Percentiles rank a stretch among this genome's conserved stretches.
Conservation (phyloP, 208 protist species). For the Acanthamoeba culbertsoni region DNA sequence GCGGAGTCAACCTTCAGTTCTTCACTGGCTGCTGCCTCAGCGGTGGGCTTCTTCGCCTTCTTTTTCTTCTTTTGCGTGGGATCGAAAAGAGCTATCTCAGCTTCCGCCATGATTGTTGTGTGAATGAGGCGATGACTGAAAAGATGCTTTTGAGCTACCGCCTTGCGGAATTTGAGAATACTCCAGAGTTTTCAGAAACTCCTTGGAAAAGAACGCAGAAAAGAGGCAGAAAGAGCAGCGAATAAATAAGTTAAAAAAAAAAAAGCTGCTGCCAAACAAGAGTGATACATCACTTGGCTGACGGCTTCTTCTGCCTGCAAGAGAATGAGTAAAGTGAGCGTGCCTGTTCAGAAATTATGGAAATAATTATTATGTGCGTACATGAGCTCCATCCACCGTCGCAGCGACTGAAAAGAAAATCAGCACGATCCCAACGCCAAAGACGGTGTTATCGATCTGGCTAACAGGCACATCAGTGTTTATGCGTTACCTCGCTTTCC, state of each 20-base stretch:
- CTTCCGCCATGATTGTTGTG: background rate
- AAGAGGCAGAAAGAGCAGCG: background rate
- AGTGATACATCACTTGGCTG: too few species aligned
- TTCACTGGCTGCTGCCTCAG: background rate
- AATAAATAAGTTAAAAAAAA: background rate
- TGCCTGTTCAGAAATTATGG: too few species aligned
- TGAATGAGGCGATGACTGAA: background rate
- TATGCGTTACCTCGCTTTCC: background rate
- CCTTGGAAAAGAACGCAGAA: background rate
- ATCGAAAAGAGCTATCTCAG: constrained; percentile 20
- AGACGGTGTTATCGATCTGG: too few species aligned
- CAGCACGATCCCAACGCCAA: too few species aligned
- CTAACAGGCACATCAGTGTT: too few species aligned
- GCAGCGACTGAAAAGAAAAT: background rate
- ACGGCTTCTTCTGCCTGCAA: background rate
- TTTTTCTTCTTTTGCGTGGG: constrained; percentile 50
- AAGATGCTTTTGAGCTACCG: too few species aligned
- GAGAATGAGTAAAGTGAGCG: background rate
- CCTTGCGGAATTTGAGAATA: too few species aligned
- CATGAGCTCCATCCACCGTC: background rate
- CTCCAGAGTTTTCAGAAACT: too few species aligned
- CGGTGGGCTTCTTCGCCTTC: background rate
- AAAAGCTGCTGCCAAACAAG: background rate
- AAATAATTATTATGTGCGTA: background rate
- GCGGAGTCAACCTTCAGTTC: background rate